phyloP scores from a whole-genome alignment of 169 alveolate species.

The Plasmodium reichenowi region DNA sequence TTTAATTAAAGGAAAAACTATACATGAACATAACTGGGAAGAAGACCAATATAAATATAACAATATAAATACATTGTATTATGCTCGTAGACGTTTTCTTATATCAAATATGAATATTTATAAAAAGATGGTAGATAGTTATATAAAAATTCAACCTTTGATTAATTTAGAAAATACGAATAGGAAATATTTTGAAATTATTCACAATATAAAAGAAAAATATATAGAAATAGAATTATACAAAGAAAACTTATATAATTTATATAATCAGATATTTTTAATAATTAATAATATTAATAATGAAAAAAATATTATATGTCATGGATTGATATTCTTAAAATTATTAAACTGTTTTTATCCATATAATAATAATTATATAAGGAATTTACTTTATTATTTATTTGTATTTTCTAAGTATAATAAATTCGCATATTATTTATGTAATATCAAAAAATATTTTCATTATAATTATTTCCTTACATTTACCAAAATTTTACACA shows the following conservation, averaged over 20 bases:
- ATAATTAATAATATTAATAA: conserved; percentile 51
- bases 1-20: conserved; percentile 31
- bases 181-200: conserved; percentile 20
- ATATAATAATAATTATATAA: conserved; percentile 44
- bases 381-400: conserved; percentile 55
- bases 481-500: conserved; percentile 17
- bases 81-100: conserved; percentile 23
- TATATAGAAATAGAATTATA: conserved; percentile 25
- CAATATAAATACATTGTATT: conserved; percentile 21
- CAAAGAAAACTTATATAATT: conserved; percentile 35
- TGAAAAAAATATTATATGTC: conserved; percentile 69
- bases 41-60: conserved; percentile 23
- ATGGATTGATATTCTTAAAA: conserved; percentile 39
- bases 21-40: conserved; percentile 1
- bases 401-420: conserved; percentile 59
- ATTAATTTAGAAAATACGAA: conserved; percentile 30
- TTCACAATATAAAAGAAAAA: conserved; percentile 27
- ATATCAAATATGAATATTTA: conserved; percentile 35
- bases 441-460: conserved; percentile 40
- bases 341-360: conserved; percentile 34
- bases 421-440: conserved; percentile 57
- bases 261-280: conserved; percentile 45
- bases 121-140: conserved; percentile 40
- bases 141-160: conserved; percentile 26
- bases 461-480: conserved; percentile 46